Evolutionary conservation across 345 rosid species (phyloP), one percentile per base, ranked within the genome.

Genomic region (Boechera retrofracta): DNA sequence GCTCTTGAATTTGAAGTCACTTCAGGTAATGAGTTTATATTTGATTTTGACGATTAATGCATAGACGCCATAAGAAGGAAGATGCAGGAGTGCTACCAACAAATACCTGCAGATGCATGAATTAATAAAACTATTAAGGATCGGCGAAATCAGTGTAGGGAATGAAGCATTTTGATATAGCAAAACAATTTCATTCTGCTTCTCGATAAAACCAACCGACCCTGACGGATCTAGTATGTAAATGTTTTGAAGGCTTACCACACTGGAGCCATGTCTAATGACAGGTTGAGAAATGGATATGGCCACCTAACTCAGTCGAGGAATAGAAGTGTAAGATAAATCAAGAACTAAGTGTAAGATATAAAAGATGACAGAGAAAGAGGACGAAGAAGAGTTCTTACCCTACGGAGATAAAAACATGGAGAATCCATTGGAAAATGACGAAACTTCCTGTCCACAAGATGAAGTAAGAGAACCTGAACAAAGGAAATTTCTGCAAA

Each of bases 231-330:
- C n/a, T 7, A 67, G 7, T 8, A 31, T 64, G 47, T 65, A 48
- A 36, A 57, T 55, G 77, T 48, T 72, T 38, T 64, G 16, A 58
- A 71, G 61, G 52, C 83, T 32, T 81, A 89, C 93, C 93, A 89
- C 38, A 85, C 28, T 28, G 93, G 90, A 69, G 94, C 94, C 82
- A 71, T 73, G 35, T 82, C 67, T 8, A 83, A 64, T 11, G 91
- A 83, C 51, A 87, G 76, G 69, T 88, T 86, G 16, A 91, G 89
- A 77, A 88, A 91, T 56, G 91, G 88, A 71, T 87, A 89, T 12
- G 94, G 94, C 97, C 94, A 91, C 86, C 90, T 91, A 80, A 32
- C 42, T 41, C 13, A 67, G 45, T 67, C 5, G 0, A 59, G 7
- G 15, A 52, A 67, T 5, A 73, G 18, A 56, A 79, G 53, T 2